Base-by-base conservation (phyloP, 106 monocot species). In the Platanthera guangdongensis region DNA sequence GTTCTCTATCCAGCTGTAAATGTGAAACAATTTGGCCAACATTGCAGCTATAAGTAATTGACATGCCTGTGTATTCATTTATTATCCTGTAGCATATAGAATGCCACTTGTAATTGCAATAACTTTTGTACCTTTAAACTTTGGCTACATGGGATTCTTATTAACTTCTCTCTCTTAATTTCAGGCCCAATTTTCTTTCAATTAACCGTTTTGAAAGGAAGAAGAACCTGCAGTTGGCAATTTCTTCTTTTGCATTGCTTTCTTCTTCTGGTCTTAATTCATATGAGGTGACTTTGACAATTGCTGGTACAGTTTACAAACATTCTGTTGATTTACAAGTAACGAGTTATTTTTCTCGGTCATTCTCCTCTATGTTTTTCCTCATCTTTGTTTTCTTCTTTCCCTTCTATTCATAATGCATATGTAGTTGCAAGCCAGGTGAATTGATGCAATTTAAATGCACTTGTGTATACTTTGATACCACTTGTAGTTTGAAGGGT, bases 121-220 rank as follows among this genome's bases (percentile, higher is more conserved):
- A 80, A 14, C 9, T 30, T 46, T 73, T 68, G 53, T 2, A 32
- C 74, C 11, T 77, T 47, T 2, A 32, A 32, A 32, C 32, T 32
- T 32, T 32, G 32, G 32, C 32, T 32, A 4, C 25, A 45, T 21
- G 65, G 16, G 32, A 52, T 54, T 50, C 47, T 9, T 30, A 39
- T 46, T 47, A 13, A 74, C 22, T 11, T 55, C 50, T 14, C 13
- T 79, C 7, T 47, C 78, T 78, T 46, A 64, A 86, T 28, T 75
- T 52, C 60, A 97, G 97, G 86, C 82, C 91, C 57, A 97, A 93
- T 86, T 97, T 94, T 73, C 91, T 97, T 71, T 94, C 97, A 8
- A 82, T 97, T 70, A 97, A 97, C 76, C 93, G 97, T 50, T 97
- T 97, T 91, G 97, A 97, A 85, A 86, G 97, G 64, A 97, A 97